Percentiles rank a stretch among this genome's conserved stretches.
Evolutionary conservation across 2,329 filamentous ascomycete species (phyloP).

Genomic region (Exophiala phaeomuriformis): DNA sequence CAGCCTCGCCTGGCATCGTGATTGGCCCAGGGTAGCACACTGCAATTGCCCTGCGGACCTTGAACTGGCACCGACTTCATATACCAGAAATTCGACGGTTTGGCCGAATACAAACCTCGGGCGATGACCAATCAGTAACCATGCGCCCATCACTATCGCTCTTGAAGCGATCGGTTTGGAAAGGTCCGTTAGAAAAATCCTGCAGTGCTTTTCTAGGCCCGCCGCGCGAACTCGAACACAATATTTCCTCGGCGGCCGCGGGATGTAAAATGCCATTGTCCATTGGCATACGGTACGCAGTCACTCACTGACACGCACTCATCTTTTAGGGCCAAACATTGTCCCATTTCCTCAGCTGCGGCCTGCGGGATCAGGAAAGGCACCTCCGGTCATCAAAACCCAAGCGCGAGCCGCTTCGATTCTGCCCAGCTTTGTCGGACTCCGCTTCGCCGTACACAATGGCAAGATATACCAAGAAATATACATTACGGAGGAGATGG

Average conservation of each 20-base stretch:
- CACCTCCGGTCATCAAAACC: constrained; percentile 62
- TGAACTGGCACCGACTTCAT: not conserved
- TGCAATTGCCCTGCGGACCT: not conserved
- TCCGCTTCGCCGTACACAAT: constrained; percentile 86
- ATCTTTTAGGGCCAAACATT: constrained; percentile 28
- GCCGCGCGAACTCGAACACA: too few species aligned
- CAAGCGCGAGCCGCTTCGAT: constrained; percentile 84
- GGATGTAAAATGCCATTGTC: too few species aligned
- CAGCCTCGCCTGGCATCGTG: not conserved
- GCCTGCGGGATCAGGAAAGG: constrained; percentile 54
- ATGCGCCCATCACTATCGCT: constrained; percentile 66
- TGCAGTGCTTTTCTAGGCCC: too few species aligned
- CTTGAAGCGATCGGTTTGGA: constrained; percentile 75
- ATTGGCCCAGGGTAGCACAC: not conserved
- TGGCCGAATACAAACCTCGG: not conserved
- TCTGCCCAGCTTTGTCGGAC: constrained; percentile 81
- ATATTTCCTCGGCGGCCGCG: too few species aligned
- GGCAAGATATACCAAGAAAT: constrained; percentile 81
- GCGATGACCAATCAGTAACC: constrained; percentile 18
- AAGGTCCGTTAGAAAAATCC: constrained; percentile 49
- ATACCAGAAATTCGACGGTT: not conserved
- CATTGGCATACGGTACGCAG: too few species aligned
- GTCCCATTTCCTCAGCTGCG: constrained; percentile 36
- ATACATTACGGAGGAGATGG: constrained; percentile 87
- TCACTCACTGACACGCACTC: too few species aligned